A percentile compares a stretch with the other conserved stretches of the same genome.
Conservation (phyloP, 148 eudicot genomes). For the Silene uniflora region DNA sequence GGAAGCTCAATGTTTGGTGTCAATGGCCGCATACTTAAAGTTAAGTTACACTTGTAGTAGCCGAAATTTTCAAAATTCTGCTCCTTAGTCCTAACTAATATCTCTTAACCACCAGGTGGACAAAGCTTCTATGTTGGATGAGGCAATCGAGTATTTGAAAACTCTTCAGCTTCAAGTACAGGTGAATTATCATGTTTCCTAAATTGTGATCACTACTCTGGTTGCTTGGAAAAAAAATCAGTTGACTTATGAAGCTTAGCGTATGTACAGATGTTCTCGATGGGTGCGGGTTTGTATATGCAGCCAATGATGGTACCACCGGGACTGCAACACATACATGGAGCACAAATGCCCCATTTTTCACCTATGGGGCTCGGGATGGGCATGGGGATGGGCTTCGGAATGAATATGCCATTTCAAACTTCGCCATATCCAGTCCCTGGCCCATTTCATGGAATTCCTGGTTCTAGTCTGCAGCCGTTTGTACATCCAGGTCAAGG, state of each 20-base stretch:
- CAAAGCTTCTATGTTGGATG: slow-evolving; percentile 98
- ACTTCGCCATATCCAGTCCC: slow-evolving; percentile 44
- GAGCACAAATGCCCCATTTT: slow-evolving; percentile 69
- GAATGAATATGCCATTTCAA: slow-evolving; percentile 59
- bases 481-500: slow-evolving; percentile 62
- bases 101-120: slow-evolving; percentile 47
- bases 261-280: slow-evolving; percentile 72
- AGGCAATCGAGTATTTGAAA: slow-evolving; percentile 90
- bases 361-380: slow-evolving; percentile 64
- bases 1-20: not conserved
- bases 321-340: slow-evolving; percentile 67
- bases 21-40: not conserved
- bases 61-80: not conserved
- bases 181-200: slow-evolving; percentile 36
- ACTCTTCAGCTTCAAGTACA: slow-evolving; percentile 92
- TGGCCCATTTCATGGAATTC: slow-evolving; percentile 43
- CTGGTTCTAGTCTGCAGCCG: slow-evolving; percentile 41
- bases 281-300: slow-evolving; percentile 92
- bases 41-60: not conserved
- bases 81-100: slow-evolving; percentile 21
- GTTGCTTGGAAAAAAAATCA: not conserved
- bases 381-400: slow-evolving; percentile 67
- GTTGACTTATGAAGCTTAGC: not conserved
- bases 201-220: not conserved
- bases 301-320: slow-evolving; percentile 83